Base-by-base conservation (phyloP, 768 basidiomycete genomes). In the Tricholoma flavovirens region DNA sequence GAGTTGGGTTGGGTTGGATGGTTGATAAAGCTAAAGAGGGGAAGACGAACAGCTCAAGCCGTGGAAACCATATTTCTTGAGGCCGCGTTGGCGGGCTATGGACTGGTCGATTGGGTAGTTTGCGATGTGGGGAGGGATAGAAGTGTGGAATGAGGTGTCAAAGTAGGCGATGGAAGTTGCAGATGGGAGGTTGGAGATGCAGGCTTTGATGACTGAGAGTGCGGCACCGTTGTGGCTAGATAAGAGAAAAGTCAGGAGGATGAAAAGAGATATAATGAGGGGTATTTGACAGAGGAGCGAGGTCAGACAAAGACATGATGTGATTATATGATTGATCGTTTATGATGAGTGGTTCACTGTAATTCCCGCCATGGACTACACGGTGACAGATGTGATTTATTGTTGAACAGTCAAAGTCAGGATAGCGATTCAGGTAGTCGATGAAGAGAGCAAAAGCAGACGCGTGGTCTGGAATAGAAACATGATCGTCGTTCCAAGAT, bases 11-110 rank as follows among this genome's bases (percentile, higher is more conserved):
- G 21, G 50, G 26, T 5, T 26, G 46, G 19, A 49, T 42, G 21
- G 11, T 40, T 32, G 14, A 5, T 19, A 21, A 21, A 49, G 36
- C n/a, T 43, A 10, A 26, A 55, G 8, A n/a, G 52, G 36, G 11
- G 12, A 3, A 17, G 45, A 71, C 80, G 29, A 58, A 82, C 86
- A 89, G 61, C 85, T 87, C 62, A 93, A 66, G 2, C 94, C 94
- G 63, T 97, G 94, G 69, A 94, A 94, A 15, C 94, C 94, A 64
- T 95, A 96, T 69, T 93, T 94, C 66, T 83, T 83, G 45, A 96
- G 75, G 0, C 88, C 87, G 45, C 83, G 82, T 43, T 81, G 71
- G 36, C 74, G 74, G 0, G 88, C 83, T 43, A 87, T 71, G 8
- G 72, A 65, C 61, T 81, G 87, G 59, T 87, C 73, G 52, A 96